Base-by-base conservation (phyloP, 441 rosid species). In the Aquilaria agallochum region DNA sequence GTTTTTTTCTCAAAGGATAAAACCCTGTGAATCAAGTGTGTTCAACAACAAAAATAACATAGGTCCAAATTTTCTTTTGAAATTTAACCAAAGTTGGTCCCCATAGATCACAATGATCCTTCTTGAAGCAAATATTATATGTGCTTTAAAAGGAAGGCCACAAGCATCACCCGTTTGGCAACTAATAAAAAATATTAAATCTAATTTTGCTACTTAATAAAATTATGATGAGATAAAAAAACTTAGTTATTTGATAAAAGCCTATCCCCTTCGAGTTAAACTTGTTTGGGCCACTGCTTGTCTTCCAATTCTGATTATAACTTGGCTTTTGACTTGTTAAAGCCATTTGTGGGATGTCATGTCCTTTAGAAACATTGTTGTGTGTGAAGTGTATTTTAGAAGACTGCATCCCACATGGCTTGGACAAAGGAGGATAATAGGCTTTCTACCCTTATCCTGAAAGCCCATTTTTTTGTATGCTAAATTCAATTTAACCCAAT, bases 221-320 rank as follows among this genome's bases (percentile, higher is more conserved):
- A 56, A 13, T 20, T 20, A 20, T 20, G 27, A 20, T 20, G 27
- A 20, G 27, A 20, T 20, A 20, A 20, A 20, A 20, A 55, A 3
- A 31, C 0, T 13, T 20, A 55, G 31, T 32, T 31, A n/a, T 15
- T 32, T 54, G 34, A 8, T 5, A 0, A 4, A 20, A 20, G 0
- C 55, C 12, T 20, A 14, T 59, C 47, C 40, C 36, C 13, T 51
- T 61, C 3, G 14, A 50, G 13, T 62, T 63, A 14, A 63, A 54
- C 6, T 44, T 53, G 4, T 10, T 53, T 4, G 9, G n/a, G 11
- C 32, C 5, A 12, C 11, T 44, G 5, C 45, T 10, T 27, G 30
- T 4, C 0, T 31, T 63, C 14, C 45, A 12, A 27, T 3, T 27
- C 20, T 53, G 11, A 4, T n/a, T 30, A 44, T 2, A 13, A 32